Conservation (phyloP, 495 filamentous ascomycete species). For the Penicillium odoratum region DNA sequence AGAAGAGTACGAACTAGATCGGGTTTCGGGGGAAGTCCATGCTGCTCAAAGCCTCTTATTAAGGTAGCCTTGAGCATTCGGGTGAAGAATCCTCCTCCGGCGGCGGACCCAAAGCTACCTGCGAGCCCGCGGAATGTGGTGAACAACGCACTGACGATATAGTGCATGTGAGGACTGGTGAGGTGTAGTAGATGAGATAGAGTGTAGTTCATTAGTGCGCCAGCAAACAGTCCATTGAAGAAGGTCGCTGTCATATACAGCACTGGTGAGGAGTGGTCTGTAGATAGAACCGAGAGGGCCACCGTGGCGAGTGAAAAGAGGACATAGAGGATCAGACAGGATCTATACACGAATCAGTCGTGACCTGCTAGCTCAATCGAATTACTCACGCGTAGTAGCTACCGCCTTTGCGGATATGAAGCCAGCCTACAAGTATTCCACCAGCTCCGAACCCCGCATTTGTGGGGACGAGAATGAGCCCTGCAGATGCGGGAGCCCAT, state of each 20-base stretch:
- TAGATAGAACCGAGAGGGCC: slow-evolving; percentile 50
- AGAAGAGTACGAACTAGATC: slow-evolving; percentile 63
- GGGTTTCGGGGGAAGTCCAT: slow-evolving; percentile 43
- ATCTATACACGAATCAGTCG: slow-evolving; percentile 26
- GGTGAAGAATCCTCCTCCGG: slow-evolving; percentile 73
- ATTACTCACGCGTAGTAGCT: slow-evolving; percentile 59
- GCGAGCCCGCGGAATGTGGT: slow-evolving; percentile 75
- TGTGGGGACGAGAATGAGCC: slow-evolving; percentile 71
- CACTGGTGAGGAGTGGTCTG: slow-evolving; percentile 38
- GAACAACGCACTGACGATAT: slow-evolving; percentile 67
- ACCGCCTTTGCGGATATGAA: slow-evolving; percentile 67
- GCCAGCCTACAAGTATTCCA: slow-evolving; percentile 64
- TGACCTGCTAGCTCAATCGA: not conserved
- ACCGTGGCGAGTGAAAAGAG: slow-evolving; percentile 55
- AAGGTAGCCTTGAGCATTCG: slow-evolving; percentile 58
- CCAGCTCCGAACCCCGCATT: slow-evolving; percentile 73
- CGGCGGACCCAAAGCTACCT: slow-evolving; percentile 71
- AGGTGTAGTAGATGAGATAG: slow-evolving; percentile 73
- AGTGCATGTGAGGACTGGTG: slow-evolving; percentile 60
- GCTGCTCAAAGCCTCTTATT: slow-evolving; percentile 56
- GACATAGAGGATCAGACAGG: slow-evolving; percentile 53
- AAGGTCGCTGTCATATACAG: slow-evolving; percentile 59
- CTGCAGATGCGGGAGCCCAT: slow-evolving; percentile 64
- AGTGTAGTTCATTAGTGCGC: slow-evolving; percentile 72
- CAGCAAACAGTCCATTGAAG: slow-evolving; percentile 66